Percentiles rank a stretch among this genome's conserved stretches.
phyloP scores from a whole-genome alignment of 768 basidiomycete genomes.

The Russula lepida region DNA sequence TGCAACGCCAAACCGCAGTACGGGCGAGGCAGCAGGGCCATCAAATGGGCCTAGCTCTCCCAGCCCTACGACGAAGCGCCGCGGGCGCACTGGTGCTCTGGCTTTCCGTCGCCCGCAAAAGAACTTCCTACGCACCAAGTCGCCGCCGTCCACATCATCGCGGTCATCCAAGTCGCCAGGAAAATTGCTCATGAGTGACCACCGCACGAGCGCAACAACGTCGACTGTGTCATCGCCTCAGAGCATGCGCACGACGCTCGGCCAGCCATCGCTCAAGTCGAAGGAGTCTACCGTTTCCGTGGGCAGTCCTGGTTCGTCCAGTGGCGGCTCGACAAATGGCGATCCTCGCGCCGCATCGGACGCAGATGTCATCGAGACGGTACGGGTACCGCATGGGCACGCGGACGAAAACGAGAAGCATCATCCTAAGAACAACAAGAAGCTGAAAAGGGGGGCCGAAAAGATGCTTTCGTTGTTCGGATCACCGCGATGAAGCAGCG shows the following conservation, averaged over 20 bases:
- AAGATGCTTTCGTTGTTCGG: slow-evolving; percentile 79
- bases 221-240: slow-evolving; percentile 44
- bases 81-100: slow-evolving; percentile 60
- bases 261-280: slow-evolving; percentile 67
- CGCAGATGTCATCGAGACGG: slow-evolving; percentile 17
- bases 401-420: slow-evolving; percentile 42
- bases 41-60: slow-evolving; percentile 37
- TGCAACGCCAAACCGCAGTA: slow-evolving; percentile 55
- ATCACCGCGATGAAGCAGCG: slow-evolving; percentile 40
- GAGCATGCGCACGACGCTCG: slow-evolving; percentile 39
- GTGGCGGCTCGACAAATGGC: slow-evolving; percentile 57
- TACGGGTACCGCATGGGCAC: not conserved
- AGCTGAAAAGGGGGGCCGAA: slow-evolving; percentile 82
- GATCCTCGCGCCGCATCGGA: slow-evolving; percentile 27
- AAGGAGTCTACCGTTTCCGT: slow-evolving; percentile 74
- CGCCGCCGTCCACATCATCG: slow-evolving; percentile 44
- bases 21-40: slow-evolving; percentile 35
- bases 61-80: slow-evolving; percentile 42
- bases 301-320: slow-evolving; percentile 60
- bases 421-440: slow-evolving; percentile 48
- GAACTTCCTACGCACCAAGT: slow-evolving; percentile 66
- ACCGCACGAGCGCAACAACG: slow-evolving; percentile 37
- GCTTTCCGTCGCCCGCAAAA: slow-evolving; percentile 65
- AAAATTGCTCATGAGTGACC: slow-evolving; percentile 37
- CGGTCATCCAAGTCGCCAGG: slow-evolving; percentile 28